These are phyloP conservation scores for Naumovozyma castellii DNA, from an alignment of 805 yeast genomes.

Conservation along the genomic window DNA sequence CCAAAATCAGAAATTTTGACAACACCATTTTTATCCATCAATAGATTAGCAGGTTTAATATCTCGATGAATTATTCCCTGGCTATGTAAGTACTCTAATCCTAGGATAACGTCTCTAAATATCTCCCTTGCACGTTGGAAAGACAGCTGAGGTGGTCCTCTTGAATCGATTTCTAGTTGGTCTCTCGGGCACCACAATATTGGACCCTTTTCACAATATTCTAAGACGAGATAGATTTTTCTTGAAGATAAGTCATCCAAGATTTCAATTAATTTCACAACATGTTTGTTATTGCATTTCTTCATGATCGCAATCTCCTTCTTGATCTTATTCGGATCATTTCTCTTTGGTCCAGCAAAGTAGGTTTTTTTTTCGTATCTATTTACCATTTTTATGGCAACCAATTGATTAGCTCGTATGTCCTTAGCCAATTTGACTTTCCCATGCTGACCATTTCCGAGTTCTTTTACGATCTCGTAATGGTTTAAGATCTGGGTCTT, in stretches of 20 bases:
- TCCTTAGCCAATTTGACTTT: constrained; percentile 87
- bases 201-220: constrained; percentile 85
- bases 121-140: constrained; percentile 60
- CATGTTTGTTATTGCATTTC: constrained; percentile 83
- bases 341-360: constrained; percentile 21
- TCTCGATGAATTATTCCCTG: constrained; percentile 93
- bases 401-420: constrained; percentile 48
- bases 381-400: constrained; percentile 91
- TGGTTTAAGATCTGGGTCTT: constrained; percentile 76
- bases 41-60: constrained; percentile 86
- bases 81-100: constrained; percentile 80
- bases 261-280: constrained; percentile 79
- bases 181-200: constrained; percentile 55
- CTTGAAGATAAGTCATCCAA: constrained; percentile 75
- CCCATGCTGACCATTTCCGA: constrained; percentile 98
- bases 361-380: constrained; percentile 47
- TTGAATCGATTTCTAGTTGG: constrained; percentile 33
- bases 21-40: constrained; percentile 55
- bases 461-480: constrained; percentile 76
- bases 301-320: constrained; percentile 90
- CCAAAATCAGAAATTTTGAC: constrained; percentile 97
- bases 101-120: constrained; percentile 78
- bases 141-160: constrained; percentile 57
- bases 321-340: constrained; percentile 64
- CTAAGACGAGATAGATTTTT: constrained; percentile 83